Evolutionary conservation across 768 basidiomycete species (phyloP), one percentile per base, ranked within the genome.

Genomic region (Pleurotus tuber-regium): DNA sequence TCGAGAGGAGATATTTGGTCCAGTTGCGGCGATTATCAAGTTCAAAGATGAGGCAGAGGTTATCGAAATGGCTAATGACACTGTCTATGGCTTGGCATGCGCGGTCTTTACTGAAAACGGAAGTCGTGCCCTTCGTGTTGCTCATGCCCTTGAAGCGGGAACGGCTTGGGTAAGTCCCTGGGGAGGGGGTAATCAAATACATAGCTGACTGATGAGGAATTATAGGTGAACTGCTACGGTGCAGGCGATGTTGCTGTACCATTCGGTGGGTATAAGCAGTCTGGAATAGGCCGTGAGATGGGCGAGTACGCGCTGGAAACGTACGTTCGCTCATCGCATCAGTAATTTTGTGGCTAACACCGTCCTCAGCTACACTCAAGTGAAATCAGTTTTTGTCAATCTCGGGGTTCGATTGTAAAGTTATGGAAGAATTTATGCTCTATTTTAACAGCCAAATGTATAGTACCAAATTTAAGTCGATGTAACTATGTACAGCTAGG

Each of bases 1-100:
- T 10, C 65, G 64, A 50, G 84, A 87, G 59, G 83, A 92, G 66
- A 90, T 91, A 55, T 91, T 92, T 57, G 89, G 89, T 2, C 89
- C 90, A 4, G 87, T 91, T 35, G 82, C 82, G 50, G 87, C 84
- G 23, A 69, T 93, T 31, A 78, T 85, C 71, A 85, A 84, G 63
- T 92, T 93, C 72, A 79, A 84, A 60, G 76, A 80, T 44, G 82
- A 81, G 54, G 76, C 42, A 57, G 82, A 85, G 48, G 78, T 74
- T 29, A 62, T 83, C 52, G 66, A 66, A 33, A 71, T 76, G 63
- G 92, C 89, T 35, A 95, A 94, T 70, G 82, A 92, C 63, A 84
- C 86, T 0, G 56, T 72, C 43, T 91, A 91, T 68, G 92, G 92
- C 35, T 78, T 93, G 24, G 89, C 87, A 5, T 82, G 84, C 2